These are phyloP conservation scores for Blastomyces parvus DNA, from an alignment of 2,329 filamentous ascomycete species.

Conservation along the genomic window DNA sequence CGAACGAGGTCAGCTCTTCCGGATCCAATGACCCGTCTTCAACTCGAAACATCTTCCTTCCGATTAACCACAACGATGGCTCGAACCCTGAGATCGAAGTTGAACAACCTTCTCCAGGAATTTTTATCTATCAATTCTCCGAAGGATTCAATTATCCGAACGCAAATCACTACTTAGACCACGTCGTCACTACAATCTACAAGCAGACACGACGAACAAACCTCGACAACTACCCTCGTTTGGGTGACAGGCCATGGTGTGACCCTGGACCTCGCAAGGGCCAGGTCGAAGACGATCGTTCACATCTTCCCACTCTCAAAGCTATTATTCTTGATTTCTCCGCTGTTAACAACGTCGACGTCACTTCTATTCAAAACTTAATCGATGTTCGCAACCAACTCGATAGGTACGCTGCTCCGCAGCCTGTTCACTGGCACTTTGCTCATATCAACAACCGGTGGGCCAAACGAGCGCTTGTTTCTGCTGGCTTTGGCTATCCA, in stretches of 20 bases:
- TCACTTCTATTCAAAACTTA: slow-evolving; percentile 82
- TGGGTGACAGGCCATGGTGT: slow-evolving; percentile 86
- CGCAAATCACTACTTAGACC: slow-evolving; percentile 77
- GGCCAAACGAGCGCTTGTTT: slow-evolving; percentile 82
- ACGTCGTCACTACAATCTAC: slow-evolving; percentile 60
- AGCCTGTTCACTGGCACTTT: slow-evolving; percentile 88
- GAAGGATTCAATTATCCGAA: slow-evolving; percentile 97
- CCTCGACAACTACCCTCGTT: slow-evolving; percentile 51
- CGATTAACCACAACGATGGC: slow-evolving; percentile 77
- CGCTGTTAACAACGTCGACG: slow-evolving; percentile 85
- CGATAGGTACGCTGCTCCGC: slow-evolving; percentile 70
- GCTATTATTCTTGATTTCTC: slow-evolving; percentile 93
- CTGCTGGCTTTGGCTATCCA: slow-evolving; percentile 82
- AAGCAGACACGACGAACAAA: slow-evolving; percentile 67
- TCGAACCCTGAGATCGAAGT: slow-evolving; percentile 76
- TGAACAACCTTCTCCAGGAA: slow-evolving; percentile 74
- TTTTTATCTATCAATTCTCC: slow-evolving; percentile 92
- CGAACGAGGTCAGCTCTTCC: slow-evolving; percentile 16
- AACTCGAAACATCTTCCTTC: slow-evolving; percentile 72
- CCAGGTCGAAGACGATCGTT: slow-evolving; percentile 41
- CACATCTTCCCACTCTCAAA: slow-evolving; percentile 58
- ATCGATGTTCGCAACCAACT: slow-evolving; percentile 94
- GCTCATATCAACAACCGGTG: slow-evolving; percentile 89
- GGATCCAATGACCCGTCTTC: slow-evolving; percentile 39
- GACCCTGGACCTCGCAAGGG: slow-evolving; percentile 66